Evolutionary conservation across 1,284 basidiomycete genomes (phyloP), one percentile per base, ranked within the genome.

Genomic region (Trichosporon coremiiforme): DNA sequence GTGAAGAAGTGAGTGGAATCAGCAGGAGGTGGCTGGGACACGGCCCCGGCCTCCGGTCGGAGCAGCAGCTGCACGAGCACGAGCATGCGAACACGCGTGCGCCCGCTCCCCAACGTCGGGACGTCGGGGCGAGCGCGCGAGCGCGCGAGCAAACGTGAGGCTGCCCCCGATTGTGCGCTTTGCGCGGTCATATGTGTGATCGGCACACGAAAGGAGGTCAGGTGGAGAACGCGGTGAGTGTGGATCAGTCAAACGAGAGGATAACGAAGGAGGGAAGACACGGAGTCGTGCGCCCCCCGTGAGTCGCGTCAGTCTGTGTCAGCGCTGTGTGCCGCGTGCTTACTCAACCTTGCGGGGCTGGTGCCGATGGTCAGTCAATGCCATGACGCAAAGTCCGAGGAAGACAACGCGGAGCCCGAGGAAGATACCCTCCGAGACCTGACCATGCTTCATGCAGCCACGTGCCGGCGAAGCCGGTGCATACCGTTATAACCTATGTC

Each of bases 131-230:
- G 17, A n/a, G 41, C 17, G 41, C 3, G 17, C 17, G 50, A 25
- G 25, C 25, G 25, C 25, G 25, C 25, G 25, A 25, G 25, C 25
- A 25, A 25, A 25, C 25, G 25, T 25, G 25, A 17, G 45, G 45
- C 9, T 47, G 55, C 20, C 3, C 57, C 57, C 57, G 57, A 62
- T 33, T n/a, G 57, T 29, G 29, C 15, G 29, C 2, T 6, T 33
- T n/a, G 57, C 33, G 29, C 15, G 29, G 9, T 6, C 57, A 62
- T 35, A 7, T 57, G 57, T 62, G 33, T 62, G 57, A 62, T 62
- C 57, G 57, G 57, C 57, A 29, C 29, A 4, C 13, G 50, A 53
- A 53, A 53, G 50, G 50, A 53, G 50, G 50, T 53, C 50, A 53
- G 50, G 50, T 53, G 6, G 33, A 35, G 33, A 35, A 35, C 33